Base-by-base conservation (phyloP, 305 asterid species). In the Plantago lanceolata region DNA sequence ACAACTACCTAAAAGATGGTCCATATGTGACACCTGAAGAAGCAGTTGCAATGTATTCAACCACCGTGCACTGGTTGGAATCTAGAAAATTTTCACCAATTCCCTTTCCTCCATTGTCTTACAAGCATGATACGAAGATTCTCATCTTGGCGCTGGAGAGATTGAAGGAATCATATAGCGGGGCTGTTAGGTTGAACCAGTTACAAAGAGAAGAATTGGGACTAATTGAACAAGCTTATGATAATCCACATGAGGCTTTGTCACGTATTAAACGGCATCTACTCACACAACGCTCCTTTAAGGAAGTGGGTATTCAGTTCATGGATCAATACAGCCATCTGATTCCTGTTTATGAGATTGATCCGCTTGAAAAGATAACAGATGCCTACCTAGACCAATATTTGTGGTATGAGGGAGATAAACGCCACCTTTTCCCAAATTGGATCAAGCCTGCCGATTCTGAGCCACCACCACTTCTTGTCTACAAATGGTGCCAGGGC, bases 391-490 rank as follows among this genome's bases (percentile, higher is more conserved):
- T 94, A 19, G 99, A 94, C 67, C 99, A 94, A 73, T 94, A 94
- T 74, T 81, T 94, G 49, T 94, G 99, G 97, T 94, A 88, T 72
- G 99, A 94, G 78, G 97, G 99, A 73, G 97, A 94, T 75, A 94
- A 90, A 74, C 94, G 97, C 8, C 99, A 94, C 78, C 94, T 94
- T 47, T 94, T 94, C 60, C 97, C 96, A 0, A 94, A 94, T 76
- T 94, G 99, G 99, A 94, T 94, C 65, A 94, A 94, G 78, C 99
- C 99, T 63, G 97, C 99, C 1, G 99, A 94, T 76, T 90, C 97
- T n/a, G 99, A 94, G 81, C 99, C 99, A 40, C 99, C 99, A 13
- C 99, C 99, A 1, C 75, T 94, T 20, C 73, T 94, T 72, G 99
- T 94, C 44, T 94, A 94, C 80, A 94, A 94, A 75, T 94, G 99